Evolutionary conservation across 2,329 filamentous ascomycete genomes (phyloP), one percentile per base, ranked within the genome.

Genomic region (Plenodomus biglobosus): DNA sequence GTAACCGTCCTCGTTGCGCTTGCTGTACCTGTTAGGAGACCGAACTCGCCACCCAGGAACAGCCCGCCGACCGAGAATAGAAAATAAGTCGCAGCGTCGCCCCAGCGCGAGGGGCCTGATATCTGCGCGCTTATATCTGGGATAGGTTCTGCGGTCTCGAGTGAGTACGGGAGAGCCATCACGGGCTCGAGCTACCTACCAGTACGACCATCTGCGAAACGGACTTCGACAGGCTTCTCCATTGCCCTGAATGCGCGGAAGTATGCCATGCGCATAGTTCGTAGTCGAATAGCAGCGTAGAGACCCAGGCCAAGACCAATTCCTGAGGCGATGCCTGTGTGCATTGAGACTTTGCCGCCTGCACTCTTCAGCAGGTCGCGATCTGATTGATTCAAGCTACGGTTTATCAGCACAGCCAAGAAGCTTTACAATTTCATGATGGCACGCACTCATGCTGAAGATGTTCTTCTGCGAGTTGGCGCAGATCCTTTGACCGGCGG

Each of bases 31-130:
- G 77, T 78, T 48, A 86, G 54, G 39, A 87, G 70, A 0, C 85
- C 85, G 11, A 78, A 69, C 70, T 88, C 85, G 7, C 85, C 85
- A 7, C 84, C 84, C 5, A 88, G 54, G 52, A 88, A 83, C 4
- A 86, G 64, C 0, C 85, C 84, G 13, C 83, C 84, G 0, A 80
- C 62, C 0, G 79, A 78, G 39, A 86, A 84, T 61, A 87, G 80
- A 52, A 80, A 79, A 61, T 85, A 86, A 0, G 85, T 82, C 3
- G 82, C 80, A 21, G 83, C 64, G 53, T 88, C 85, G 13, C 84
- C 84, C 40, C 80, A 61, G 0, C 74, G 74, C 1, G 80, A 81
- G 0, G 85, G 85, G 38, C 50, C 50, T 3, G 79, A 76, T 35
- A 87, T 56, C 32, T 82, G 61, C 0, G 77, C 76, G 0, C 80